Base-by-base conservation (phyloP, 2,329 filamentous ascomycete genomes). In the Fusarium kyushuense region DNA sequence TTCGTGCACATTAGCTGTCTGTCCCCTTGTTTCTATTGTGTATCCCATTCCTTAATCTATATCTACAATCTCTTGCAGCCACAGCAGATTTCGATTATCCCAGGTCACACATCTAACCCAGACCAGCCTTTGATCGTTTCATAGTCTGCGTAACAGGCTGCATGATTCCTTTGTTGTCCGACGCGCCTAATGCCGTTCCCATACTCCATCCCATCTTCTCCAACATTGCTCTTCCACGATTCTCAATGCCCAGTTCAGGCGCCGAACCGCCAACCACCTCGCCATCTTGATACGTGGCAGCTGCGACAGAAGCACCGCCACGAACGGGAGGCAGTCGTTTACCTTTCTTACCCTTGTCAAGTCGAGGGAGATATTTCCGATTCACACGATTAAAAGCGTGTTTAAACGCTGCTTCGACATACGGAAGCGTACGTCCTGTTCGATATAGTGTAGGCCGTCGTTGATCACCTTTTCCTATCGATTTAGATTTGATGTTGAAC, bases 131-230 rank as follows among this genome's bases (percentile, higher is more conserved):
- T 12, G 88, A 89, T 36, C 89, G 92, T 81, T 97, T 97, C 71
- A 99, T 91, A 27, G 96, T 88, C 68, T 97, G 94, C 27, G 89
- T 86, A 25, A 99, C 91, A 1, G 95, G 95, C 64, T 93, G 88
- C 67, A 97, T 79, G 53, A 97, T 96, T 32, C 96, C 96, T 78
- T 96, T 92, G 77, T 96, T 97, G 67, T 96, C 89, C 2, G 83
- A 76, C 13, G 92, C 88, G 53, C 96, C 96, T 1, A 99, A 84
- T 2, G 92, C 92, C 75, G 90, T 97, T 7, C 96, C 96, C 53
- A 86, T 90, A 64, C 87, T 92, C 94, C 96, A 99, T 5, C 96
- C 96, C 96, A 98, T 98, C 80, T 96, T 98, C 81, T 97, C 93
- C 67, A 99, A 81, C 89, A 99, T 92, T 5, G 89, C 88, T 51